Percentiles rank a stretch among this genome's conserved stretches.
phyloP scores from a whole-genome alignment of 192 early-diverging fungal species.

The Entophlyctis helioformis region DNA sequence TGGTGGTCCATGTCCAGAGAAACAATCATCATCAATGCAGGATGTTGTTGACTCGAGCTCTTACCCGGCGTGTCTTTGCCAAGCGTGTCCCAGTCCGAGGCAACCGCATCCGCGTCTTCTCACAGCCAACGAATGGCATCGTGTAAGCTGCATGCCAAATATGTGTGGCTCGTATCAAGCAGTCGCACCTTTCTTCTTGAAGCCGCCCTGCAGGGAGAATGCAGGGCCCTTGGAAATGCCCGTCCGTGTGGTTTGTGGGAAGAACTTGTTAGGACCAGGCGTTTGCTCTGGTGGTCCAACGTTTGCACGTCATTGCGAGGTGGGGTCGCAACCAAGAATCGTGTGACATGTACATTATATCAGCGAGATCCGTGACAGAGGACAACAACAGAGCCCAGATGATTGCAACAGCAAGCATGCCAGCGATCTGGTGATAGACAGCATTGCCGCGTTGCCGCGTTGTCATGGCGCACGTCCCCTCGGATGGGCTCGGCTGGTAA shows the following conservation, averaged over 20 bases:
- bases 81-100: too few species aligned
- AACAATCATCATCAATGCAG: too few species aligned
- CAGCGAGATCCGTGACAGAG: neutral
- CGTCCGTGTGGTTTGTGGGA: conserved; percentile 39
- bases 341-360: neutral
- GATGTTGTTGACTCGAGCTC: too few species aligned
- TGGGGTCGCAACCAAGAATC: neutral
- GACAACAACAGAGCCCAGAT: neutral
- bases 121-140: too few species aligned
- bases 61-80: too few species aligned
- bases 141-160: too few species aligned
- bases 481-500: neutral
- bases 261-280: conserved; percentile 42
- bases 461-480: neutral
- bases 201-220: conserved; percentile 37
- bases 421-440: neutral
- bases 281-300: conserved; percentile 12
- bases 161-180: too few species aligned
- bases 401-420: neutral
- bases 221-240: conserved; percentile 42
- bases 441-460: conserved; percentile 15
- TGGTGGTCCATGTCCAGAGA: too few species aligned
- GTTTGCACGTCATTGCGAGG: neutral
- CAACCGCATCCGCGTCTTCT: too few species aligned
- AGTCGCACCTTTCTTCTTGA: conserved; percentile 38